Conservation (phyloP, 2,329 filamentous ascomycete species). For the Aureobasidium sp. region DNA sequence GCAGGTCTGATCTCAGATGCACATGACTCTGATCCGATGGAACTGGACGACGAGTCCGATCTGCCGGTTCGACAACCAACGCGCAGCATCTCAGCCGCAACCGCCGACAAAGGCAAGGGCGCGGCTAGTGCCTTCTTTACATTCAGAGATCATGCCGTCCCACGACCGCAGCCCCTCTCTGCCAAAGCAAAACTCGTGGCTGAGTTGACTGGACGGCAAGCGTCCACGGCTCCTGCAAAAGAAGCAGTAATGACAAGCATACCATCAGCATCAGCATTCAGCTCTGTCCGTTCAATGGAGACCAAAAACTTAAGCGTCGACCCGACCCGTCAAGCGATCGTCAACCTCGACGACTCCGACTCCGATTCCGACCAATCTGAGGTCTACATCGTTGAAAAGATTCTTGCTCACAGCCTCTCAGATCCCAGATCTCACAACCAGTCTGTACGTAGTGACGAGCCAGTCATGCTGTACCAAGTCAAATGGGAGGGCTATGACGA, state of each 20-base stretch:
- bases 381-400: constrained; percentile 24
- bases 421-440: constrained; percentile 26
- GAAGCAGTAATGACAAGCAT: background rate
- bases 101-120: background rate
- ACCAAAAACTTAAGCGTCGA: background rate
- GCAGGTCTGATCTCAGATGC: background rate
- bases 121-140: background rate
- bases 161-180: background rate
- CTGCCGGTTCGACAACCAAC: background rate
- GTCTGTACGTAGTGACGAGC: constrained; percentile 20
- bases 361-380: background rate
- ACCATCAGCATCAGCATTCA: background rate
- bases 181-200: background rate
- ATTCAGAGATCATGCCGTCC: background rate
- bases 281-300: background rate
- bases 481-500: constrained; percentile 29
- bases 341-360: constrained; percentile 12
- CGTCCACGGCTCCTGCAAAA: background rate
- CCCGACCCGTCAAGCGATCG: background rate
- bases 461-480: constrained; percentile 28
- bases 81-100: background rate
- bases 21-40: background rate
- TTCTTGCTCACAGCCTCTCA: constrained; percentile 25
- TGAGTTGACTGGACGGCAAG: background rate
- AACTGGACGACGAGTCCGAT: background rate